Evolutionary conservation across 441 rosid genomes (phyloP).

Genomic region (Melianthus villosus): DNA sequence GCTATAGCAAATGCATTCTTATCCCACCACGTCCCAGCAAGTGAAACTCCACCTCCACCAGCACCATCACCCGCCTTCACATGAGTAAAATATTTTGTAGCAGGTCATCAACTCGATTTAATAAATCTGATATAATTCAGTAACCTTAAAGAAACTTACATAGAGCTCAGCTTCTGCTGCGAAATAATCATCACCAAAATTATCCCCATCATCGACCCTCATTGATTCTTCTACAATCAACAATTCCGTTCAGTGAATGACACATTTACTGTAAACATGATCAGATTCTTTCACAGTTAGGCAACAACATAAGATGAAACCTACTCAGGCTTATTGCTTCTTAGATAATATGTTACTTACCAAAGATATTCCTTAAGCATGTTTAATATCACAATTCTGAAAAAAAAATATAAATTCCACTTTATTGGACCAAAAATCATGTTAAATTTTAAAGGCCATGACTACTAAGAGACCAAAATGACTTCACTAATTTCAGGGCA

Average conservation of each 20-base stretch:
- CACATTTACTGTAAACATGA: not conserved
- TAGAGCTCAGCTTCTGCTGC: slow-evolving; percentile 36
- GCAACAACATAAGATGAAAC: not conserved
- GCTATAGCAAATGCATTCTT: slow-evolving; percentile 56
- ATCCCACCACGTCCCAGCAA: slow-evolving; percentile 78
- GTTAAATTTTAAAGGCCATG: too few relatives aligned
- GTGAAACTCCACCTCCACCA: slow-evolving; percentile 69
- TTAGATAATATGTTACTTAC: too few relatives aligned
- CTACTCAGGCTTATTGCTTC: too few relatives aligned
- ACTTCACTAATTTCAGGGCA: too few relatives aligned
- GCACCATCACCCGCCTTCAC: slow-evolving; percentile 71
- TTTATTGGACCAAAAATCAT: too few relatives aligned
- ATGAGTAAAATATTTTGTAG: not conserved
- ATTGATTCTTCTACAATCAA: slow-evolving; percentile 21
- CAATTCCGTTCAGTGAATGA: slow-evolving; percentile 18
- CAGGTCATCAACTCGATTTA: slow-evolving; percentile 1
- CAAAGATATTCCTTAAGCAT: too few relatives aligned
- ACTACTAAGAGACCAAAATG: too few relatives aligned
- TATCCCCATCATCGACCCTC: slow-evolving; percentile 14
- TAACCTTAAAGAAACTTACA: slow-evolving; percentile 25
- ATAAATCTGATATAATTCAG: slow-evolving; percentile 1
- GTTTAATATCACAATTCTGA: too few relatives aligned
- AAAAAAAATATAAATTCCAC: too few relatives aligned
- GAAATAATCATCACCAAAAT: slow-evolving; percentile 32
- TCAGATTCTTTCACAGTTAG: not conserved